Evolutionary conservation across 306 rosid species (phyloP).

Genomic region (Fagus sylvatica): DNA sequence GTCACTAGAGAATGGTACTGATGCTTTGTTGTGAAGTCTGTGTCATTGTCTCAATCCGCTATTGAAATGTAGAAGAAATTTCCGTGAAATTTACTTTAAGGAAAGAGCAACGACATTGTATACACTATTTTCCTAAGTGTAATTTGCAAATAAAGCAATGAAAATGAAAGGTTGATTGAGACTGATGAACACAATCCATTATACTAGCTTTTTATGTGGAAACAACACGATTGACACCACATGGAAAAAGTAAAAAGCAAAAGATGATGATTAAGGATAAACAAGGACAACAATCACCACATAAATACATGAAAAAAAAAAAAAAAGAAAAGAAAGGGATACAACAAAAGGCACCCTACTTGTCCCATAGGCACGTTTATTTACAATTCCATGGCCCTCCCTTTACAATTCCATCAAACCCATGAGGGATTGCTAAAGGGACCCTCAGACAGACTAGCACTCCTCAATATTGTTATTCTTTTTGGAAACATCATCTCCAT

Average conservation of each 20-base stretch:
- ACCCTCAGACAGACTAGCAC: constrained; percentile 39
- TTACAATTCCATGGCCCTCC: constrained; percentile 54
- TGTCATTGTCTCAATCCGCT: neutral
- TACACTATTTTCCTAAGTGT: neutral
- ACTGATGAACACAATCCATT: constrained; percentile 18
- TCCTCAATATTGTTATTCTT: constrained; percentile 39
- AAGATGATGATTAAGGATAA: constrained; percentile 23
- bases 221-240: constrained; percentile 24
- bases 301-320: constrained; percentile 27
- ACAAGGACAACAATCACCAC: constrained; percentile 28
- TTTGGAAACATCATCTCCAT: constrained; percentile 22
- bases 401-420: constrained; percentile 3
- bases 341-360: constrained; percentile 37
- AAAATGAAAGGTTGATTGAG: constrained; percentile 9
- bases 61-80: neutral
- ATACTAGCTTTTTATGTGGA: constrained; percentile 7
- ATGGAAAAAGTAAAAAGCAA: constrained; percentile 13
- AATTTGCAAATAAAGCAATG: constrained; percentile 1
- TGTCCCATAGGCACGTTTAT: constrained; percentile 47
- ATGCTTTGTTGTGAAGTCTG: neutral
- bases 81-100: neutral
- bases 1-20: no score
- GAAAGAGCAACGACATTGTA: neutral
- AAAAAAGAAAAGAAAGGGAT: constrained; percentile 23
- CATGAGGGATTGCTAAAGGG: constrained; percentile 19